Base-by-base conservation (phyloP, 305 asterid species). In the Euphrasia arctica region DNA sequence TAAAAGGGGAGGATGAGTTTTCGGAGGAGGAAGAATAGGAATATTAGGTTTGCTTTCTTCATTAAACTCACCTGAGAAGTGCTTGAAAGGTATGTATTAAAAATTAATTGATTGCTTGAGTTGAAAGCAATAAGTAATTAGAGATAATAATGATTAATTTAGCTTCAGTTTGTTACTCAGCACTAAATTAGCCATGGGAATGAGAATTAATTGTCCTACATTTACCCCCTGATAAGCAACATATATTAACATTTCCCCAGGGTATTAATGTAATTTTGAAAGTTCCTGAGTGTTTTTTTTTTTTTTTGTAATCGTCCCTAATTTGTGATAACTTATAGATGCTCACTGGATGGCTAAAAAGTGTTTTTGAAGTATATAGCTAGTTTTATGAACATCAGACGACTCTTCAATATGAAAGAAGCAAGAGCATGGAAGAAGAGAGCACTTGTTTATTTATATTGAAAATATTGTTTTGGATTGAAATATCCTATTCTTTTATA, bases 1-100 rank as follows among this genome's bases (percentile, higher is more conserved):
- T 91, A 91, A 66, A 91, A 88, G 8, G 97, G 97, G 9, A 91
- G 95, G 77, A 91, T 83, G 56, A 91, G 91, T 84, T 91, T 91
- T 60, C 97, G 84, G 55, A 88, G 87, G 78, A 91, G 96, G 82
- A 91, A 91, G 90, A 91, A 88, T 10, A 91, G 93, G 64, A 86
- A 86, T 81, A 91, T 81, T 78, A 91, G 74, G 76, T 91, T 91
- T 64, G 88, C 87, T 82, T 91, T 91, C 91, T 88, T 84, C 74
- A 70, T 34, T 60, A 83, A 49, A 58, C 90, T 76, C 70, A 91
- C 92, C 96, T 91, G 91, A 72, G 80, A 83, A 82, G 80, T 60
- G 58, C 27, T 66, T 70, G 42, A 62, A 52, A 29, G 59, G 55
- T 9, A 50, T 29, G 55, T 45, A 54, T 49, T 15, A 64, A 13